phyloP scores from a whole-genome alignment of 192 early-diverging fungal genomes.

The Backusella liffmaniae region DNA sequence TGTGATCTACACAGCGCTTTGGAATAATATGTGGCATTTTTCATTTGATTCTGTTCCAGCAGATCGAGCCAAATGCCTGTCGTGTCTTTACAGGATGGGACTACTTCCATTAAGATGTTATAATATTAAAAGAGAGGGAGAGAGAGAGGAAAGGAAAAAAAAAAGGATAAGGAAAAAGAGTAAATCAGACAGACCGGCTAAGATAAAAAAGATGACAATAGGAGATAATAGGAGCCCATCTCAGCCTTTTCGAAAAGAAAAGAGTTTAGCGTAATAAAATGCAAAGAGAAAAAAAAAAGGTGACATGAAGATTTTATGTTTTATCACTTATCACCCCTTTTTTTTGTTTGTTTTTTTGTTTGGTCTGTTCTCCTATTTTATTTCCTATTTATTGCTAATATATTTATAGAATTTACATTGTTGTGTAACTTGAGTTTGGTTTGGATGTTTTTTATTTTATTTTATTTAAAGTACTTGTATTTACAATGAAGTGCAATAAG shows the following conservation, averaged over 20 bases:
- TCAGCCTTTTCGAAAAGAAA: neutral
- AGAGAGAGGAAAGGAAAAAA: neutral
- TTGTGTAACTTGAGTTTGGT: neutral
- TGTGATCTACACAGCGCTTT: neutral
- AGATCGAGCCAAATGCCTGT: neutral
- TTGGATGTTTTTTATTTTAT: neutral
- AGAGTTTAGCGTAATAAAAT: neutral
- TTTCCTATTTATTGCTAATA: neutral
- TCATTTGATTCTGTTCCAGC: conserved; percentile 3
- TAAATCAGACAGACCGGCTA: neutral
- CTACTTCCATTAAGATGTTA: neutral
- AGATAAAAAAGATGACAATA: neutral
- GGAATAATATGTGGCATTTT: neutral
- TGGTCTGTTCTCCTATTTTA: neutral
- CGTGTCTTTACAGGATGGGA: neutral
- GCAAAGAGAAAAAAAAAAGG: conserved; percentile 2
- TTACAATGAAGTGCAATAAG: neutral
- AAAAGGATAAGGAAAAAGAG: neutral
- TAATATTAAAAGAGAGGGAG: neutral
- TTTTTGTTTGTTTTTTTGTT: neutral
- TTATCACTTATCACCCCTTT: neutral
- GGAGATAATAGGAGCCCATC: neutral
- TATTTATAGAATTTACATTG: neutral
- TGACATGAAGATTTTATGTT: neutral
- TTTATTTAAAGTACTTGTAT: neutral